phyloP scores from a whole-genome alignment of 768 basidiomycete species.

The Suillus decipiens region DNA sequence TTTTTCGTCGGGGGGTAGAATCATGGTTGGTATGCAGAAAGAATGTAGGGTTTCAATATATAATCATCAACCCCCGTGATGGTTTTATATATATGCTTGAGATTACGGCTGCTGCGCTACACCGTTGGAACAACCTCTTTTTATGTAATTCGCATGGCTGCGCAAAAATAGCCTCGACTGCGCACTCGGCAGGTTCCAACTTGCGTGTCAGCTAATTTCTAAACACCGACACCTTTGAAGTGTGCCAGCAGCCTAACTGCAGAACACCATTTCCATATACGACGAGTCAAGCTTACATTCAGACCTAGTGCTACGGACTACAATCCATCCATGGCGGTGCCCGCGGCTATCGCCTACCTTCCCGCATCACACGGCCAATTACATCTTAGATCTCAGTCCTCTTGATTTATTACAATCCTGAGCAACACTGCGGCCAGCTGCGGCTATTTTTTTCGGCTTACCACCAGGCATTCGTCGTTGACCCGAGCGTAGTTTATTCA shows the following conservation, averaged over 20 bases:
- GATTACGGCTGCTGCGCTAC: background rate
- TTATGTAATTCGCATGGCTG: too few species aligned
- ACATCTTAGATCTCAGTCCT: background rate
- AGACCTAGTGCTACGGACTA: background rate
- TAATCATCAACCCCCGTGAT: background rate
- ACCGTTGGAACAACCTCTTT: background rate
- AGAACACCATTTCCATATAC: background rate
- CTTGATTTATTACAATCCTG: background rate
- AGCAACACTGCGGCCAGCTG: background rate
- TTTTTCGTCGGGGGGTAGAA: slow-evolving; percentile 29
- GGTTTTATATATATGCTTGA: background rate
- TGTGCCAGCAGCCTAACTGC: background rate
- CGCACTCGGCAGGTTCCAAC: too few species aligned
- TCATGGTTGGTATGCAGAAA: slow-evolving; percentile 16
- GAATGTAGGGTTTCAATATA: background rate
- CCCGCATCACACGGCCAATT: background rate
- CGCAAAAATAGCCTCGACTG: too few species aligned
- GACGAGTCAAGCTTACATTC: background rate
- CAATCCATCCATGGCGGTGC: background rate
- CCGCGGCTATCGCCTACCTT: background rate
- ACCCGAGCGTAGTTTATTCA: background rate
- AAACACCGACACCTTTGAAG: background rate
- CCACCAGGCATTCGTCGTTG: background rate
- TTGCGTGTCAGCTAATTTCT: too few species aligned
- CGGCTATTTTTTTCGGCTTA: too few species aligned